Base-by-base conservation (phyloP, 352 stramenopile genomes). In the Globisporangium lucens region DNA sequence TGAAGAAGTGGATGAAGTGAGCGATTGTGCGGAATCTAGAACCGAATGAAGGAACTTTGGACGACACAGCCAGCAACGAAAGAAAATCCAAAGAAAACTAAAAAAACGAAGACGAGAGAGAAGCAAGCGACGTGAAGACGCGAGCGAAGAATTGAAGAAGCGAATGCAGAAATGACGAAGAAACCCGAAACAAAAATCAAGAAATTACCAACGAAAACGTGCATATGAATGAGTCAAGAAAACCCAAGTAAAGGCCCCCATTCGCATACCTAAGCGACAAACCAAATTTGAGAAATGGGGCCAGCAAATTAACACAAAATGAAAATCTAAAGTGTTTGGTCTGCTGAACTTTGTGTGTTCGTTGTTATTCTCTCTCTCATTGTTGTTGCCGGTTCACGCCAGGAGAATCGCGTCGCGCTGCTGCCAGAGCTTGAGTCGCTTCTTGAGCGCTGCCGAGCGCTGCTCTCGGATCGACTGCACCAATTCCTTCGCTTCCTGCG, bases 391-490 rank as follows among this genome's bases (percentile, higher is more conserved):
- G 2, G 17, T 46, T 56, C n/a, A 30, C 9, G n/a, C 2, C 29
- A 30, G 6, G 13, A 67, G 55, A 12, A 73, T 36, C 27, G 53
- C 47, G n/a, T 73, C 63, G 9, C 67, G 65, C 43, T 75, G 43
- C 63, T 75, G 66, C 68, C 71, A 79, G 35, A 72, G 61, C 27
- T 75, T 65, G 3, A 74, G 69, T 3, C 78, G 70, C 20, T 69
- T 64, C 35, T 83, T 82, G 47, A 76, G n/a, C 3, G 69, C 78
- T 9, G 51, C 52, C 13, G 70, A 69, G 51, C 78, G 80, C 57
- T 78, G 73, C 13, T 82, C 61, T 17, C 78, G 66, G 30, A 86
- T 70, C 6, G 56, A 72, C 51, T 76, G 70, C 47, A 77, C 56
- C n/a, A 79, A 36, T 24, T 74, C 60, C 59, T 71, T 76, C 63